Evolutionary conservation across 257 asterid species (phyloP).

Genomic region (Penstemon davidsonii): DNA sequence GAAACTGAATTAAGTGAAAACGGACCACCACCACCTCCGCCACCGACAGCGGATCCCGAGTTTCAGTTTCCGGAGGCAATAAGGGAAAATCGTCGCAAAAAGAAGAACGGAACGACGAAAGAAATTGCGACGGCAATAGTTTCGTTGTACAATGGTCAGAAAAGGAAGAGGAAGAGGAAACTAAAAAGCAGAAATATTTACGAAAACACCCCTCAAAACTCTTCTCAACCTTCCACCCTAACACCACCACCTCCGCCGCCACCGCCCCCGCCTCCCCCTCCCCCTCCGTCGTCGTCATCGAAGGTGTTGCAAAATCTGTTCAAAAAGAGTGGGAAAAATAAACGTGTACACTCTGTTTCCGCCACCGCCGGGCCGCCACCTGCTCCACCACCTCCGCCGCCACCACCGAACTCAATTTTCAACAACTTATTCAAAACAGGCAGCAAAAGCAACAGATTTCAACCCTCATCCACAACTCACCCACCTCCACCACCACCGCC

Average conservation of each 20-base stretch:
- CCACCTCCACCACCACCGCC: constrained; percentile 67
- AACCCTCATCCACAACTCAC: constrained; percentile 35
- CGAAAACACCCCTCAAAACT: constrained; percentile 42
- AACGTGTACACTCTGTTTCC: constrained; percentile 64
- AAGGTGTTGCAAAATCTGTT: constrained; percentile 62
- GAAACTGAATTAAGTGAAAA: constrained; percentile 30
- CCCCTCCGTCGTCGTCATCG: constrained; percentile 63
- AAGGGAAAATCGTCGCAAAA: constrained; percentile 36
- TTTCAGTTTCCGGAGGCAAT: constrained; percentile 30
- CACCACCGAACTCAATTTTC: constrained; percentile 59
- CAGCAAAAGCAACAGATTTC: constrained; percentile 54
- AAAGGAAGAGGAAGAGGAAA: constrained; percentile 60
- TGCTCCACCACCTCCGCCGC: constrained; percentile 70
- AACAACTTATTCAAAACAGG: constrained; percentile 61
- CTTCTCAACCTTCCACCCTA: constrained; percentile 38
- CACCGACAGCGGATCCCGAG: constrained; percentile 23
- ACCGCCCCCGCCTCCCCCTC: constrained; percentile 63
- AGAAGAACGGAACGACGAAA: constrained; percentile 65
- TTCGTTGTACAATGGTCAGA: constrained; percentile 51
- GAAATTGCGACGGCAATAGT: constrained; percentile 68
- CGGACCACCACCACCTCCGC: constrained; percentile 31
- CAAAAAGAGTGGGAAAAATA: constrained; percentile 61
- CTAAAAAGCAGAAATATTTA: constrained; percentile 44
- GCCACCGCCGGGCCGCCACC: constrained; percentile 46
- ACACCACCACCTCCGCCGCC: constrained; percentile 44